Evolutionary conservation across 371 early-diverging fungal genomes (phyloP).

Genomic region (Amoeboaphelidium occidentale): DNA sequence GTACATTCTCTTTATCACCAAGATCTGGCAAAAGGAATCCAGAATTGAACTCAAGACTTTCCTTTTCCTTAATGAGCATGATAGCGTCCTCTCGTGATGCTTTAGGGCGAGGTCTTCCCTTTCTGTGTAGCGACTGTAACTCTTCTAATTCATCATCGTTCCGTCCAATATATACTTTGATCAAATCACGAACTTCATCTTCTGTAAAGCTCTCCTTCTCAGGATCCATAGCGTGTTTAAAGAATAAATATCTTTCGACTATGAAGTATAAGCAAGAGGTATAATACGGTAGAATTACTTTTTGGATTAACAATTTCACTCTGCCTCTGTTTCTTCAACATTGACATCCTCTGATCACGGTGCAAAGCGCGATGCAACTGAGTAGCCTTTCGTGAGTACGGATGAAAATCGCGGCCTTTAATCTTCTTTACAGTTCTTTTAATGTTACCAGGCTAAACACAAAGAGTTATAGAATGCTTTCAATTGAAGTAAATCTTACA

Average conservation of each 20-base stretch:
- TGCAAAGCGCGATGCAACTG: background rate
- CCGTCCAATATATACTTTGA: background rate
- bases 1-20: background rate
- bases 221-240: too few species aligned
- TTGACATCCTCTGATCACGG: background rate
- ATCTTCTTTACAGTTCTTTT: background rate
- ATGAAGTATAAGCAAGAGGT: too few species aligned
- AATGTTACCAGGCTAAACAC: background rate
- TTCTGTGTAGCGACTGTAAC: background rate
- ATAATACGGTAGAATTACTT: too few species aligned
- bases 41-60: background rate
- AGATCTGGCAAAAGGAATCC: background rate
- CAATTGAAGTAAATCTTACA: too few species aligned
- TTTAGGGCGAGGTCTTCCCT: too few species aligned
- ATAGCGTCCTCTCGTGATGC: background rate
- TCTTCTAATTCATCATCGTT: background rate
- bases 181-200: background rate
- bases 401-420: background rate
- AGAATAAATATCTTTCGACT: too few species aligned
- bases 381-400: background rate
- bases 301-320: background rate
- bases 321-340: background rate
- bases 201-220: background rate
- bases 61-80: too few species aligned
- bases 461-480: too few species aligned